Percentiles rank a stretch among this genome's conserved stretches.
Conservation (phyloP, 2,329 filamentous ascomycete species). For the Penicillium sp. region DNA sequence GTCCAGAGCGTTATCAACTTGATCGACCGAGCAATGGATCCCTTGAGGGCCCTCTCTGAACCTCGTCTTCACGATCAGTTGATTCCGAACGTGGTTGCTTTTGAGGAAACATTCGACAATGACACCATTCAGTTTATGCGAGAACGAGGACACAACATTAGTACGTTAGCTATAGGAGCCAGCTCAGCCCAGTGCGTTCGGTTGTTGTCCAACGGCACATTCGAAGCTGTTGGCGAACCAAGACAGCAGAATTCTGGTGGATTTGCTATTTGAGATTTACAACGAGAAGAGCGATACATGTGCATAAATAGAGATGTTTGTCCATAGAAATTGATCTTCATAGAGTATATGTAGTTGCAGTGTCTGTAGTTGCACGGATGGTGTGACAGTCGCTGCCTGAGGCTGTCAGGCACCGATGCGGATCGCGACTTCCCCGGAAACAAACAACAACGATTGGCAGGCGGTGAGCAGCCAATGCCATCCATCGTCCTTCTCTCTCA, state of each 20-base stretch:
- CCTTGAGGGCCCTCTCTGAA: slow-evolving; percentile 58
- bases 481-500: slow-evolving; percentile 1
- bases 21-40: slow-evolving; percentile 61
- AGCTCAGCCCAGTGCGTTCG: slow-evolving; percentile 71
- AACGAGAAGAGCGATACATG: not conserved
- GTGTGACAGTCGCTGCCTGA: not conserved
- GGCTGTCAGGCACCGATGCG: slow-evolving; percentile 9
- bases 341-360: not conserved
- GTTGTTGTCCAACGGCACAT: slow-evolving; percentile 59
- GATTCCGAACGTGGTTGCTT: slow-evolving; percentile 62
- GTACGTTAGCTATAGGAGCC: slow-evolving; percentile 59
- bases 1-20: slow-evolving; percentile 70
- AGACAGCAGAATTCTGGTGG: slow-evolving; percentile 69
- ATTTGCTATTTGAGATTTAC: slow-evolving; percentile 27
- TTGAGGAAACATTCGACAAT: slow-evolving; percentile 69
- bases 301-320: not conserved
- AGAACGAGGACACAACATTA: slow-evolving; percentile 65
- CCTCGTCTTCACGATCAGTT: slow-evolving; percentile 80
- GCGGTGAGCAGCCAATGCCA: slow-evolving; percentile 8
- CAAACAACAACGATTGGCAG: not conserved
- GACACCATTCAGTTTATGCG: slow-evolving; percentile 60
- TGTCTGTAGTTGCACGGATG: not conserved
- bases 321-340: not conserved
- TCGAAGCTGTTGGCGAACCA: slow-evolving; percentile 74
- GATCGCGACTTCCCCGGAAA: not conserved